phyloP scores from a whole-genome alignment of 2,329 filamentous ascomycete species.

The Oidium heveae region DNA sequence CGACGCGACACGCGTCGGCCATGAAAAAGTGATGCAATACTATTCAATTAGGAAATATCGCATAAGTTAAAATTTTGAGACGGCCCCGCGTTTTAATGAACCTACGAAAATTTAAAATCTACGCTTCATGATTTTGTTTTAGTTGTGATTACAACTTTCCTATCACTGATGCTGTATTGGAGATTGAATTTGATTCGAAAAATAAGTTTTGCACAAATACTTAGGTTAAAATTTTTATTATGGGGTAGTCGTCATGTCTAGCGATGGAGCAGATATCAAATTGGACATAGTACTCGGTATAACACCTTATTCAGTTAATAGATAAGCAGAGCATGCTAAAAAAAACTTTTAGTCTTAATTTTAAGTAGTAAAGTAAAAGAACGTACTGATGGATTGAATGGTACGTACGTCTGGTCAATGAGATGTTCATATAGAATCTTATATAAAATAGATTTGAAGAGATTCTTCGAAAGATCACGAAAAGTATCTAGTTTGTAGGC shows the following conservation, averaged over 20 bases:
- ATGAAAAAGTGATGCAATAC: too few species aligned
- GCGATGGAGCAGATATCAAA: slow-evolving; percentile 2
- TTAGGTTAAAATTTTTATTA: background rate
- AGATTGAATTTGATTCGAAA: background rate
- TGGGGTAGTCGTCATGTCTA: background rate
- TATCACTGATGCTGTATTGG: too few species aligned
- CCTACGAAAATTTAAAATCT: too few species aligned
- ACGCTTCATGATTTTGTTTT: too few species aligned
- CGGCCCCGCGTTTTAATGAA: too few species aligned
- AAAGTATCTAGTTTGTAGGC: slow-evolving; percentile 11
- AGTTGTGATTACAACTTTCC: too few species aligned
- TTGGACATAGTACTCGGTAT: slow-evolving; percentile 4
- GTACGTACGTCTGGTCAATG: slow-evolving; percentile 1
- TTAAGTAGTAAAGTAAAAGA: background rate
- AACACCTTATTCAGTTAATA: background rate
- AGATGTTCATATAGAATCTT: background rate
- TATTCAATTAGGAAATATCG: too few species aligned
- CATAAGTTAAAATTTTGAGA: too few species aligned
- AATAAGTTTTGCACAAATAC: background rate
- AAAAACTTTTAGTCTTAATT: background rate
- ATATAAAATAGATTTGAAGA: slow-evolving; percentile 10
- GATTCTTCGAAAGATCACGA: slow-evolving; percentile 9
- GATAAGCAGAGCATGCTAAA: background rate
- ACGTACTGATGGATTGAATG: slow-evolving; percentile 4
- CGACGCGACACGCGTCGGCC: too few species aligned